phyloP scores from a whole-genome alignment of 495 filamentous ascomycete species.

The Neurospora sp. region DNA sequence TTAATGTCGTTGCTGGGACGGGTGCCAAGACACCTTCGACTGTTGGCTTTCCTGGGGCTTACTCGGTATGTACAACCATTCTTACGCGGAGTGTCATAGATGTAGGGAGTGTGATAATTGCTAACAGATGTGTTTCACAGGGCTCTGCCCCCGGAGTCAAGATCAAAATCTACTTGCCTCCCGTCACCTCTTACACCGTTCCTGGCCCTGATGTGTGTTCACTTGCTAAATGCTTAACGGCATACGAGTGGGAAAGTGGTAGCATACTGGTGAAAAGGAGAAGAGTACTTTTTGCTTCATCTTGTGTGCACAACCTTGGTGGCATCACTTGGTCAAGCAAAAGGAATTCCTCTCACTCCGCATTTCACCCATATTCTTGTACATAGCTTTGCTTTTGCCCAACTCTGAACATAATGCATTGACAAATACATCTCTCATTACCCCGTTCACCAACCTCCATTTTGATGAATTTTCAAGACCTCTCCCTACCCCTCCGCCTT shows the following conservation, averaged over 20 bases:
- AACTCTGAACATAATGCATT: not conserved
- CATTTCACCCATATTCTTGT: not conserved
- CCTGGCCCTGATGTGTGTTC: slow-evolving; percentile 27
- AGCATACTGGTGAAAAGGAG: not conserved
- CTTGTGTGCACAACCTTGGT: not conserved
- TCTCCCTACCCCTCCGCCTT: not conserved
- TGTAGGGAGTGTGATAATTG: not conserved
- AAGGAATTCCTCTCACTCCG: not conserved
- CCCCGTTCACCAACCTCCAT: not conserved
- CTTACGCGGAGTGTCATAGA: not conserved
- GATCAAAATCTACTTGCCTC: slow-evolving; percentile 36
- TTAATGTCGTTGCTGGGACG: slow-evolving; percentile 32
- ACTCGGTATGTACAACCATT: slow-evolving; percentile 14
- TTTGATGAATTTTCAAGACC: not conserved
- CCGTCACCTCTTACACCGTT: slow-evolving; percentile 27
- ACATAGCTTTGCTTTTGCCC: not conserved
- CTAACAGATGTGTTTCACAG: slow-evolving; percentile 4
- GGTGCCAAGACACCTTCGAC: slow-evolving; percentile 23
- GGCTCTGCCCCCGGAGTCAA: slow-evolving; percentile 34
- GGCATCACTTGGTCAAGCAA: not conserved
- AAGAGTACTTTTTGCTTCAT: not conserved
- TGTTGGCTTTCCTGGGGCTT: slow-evolving; percentile 32
- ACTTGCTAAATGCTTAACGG: slow-evolving; percentile 12
- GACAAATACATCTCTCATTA: not conserved
- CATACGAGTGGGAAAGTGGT: not conserved